A percentile compares a stretch with the other conserved stretches of the same genome.
These are phyloP conservation scores for Chlorella vulgaris DNA, from an alignment of 139 green algal species.

Conservation along the genomic window DNA sequence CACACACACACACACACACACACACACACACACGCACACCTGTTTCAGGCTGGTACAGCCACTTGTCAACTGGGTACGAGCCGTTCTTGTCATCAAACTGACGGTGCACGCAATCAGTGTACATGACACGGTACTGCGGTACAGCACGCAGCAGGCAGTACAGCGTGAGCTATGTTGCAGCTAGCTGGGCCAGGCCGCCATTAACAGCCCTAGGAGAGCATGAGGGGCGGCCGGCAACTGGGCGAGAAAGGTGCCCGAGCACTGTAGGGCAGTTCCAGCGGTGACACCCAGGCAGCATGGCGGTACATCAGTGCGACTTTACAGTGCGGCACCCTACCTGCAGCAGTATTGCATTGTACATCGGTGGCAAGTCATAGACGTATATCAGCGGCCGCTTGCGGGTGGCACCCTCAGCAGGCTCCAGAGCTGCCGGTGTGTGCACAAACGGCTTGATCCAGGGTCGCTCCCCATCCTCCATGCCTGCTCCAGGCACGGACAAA, in stretches of 20 bases:
- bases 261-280: no score
- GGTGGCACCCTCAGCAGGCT: conserved; percentile 40
- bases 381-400: conserved; percentile 48
- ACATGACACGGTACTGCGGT: conserved; percentile 60
- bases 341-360: conserved; percentile 57
- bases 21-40: neutral
- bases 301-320: no score
- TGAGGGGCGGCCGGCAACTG: no score
- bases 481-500: conserved; percentile 6
- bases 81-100: conserved; percentile 1
- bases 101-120: conserved; percentile 14
- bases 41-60: conserved; percentile 43
- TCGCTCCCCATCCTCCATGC: conserved; percentile 26
- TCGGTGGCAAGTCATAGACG: conserved; percentile 57
- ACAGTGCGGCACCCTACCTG: no score
- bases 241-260: no score
- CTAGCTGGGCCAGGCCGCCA: no score
- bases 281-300: neutral
- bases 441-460: conserved; percentile 42
- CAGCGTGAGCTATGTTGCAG: no score
- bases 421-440: conserved; percentile 17
- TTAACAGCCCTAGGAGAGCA: no score
- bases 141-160: no score
- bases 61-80: neutral
- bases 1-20: neutral